Conservation (phyloP, 495 filamentous ascomycete species). For the Antarctomyces pellizariae region DNA sequence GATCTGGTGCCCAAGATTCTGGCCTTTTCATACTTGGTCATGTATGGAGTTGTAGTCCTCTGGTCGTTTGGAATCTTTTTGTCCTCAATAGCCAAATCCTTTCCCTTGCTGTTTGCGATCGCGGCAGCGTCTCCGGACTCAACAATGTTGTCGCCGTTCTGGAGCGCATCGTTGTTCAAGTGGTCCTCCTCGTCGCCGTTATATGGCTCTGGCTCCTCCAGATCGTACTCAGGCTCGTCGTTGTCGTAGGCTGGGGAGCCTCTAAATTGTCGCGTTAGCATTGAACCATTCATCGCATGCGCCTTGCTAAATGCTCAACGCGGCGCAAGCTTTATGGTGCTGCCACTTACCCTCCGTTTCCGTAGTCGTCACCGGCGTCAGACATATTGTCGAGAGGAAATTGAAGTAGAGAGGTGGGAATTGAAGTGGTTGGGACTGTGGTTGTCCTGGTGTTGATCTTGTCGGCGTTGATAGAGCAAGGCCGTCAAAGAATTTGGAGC, state of each 20-base stretch:
- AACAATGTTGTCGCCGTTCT: slow-evolving; percentile 32
- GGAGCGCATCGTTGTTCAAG: slow-evolving; percentile 13
- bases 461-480: too few species aligned
- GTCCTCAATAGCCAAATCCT: slow-evolving; percentile 39
- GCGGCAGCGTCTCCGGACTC: slow-evolving; percentile 52
- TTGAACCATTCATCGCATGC: neutral
- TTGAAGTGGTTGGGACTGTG: too few species aligned
- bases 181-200: slow-evolving; percentile 30
- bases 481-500: too few species aligned
- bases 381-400: slow-evolving; percentile 37
- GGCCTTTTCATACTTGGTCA: slow-evolving; percentile 97
- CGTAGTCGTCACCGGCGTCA: slow-evolving; percentile 56
- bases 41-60: slow-evolving; percentile 85
- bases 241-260: slow-evolving; percentile 29
- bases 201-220: slow-evolving; percentile 29
- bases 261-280: slow-evolving; percentile 2
- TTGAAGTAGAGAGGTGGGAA: too few species aligned
- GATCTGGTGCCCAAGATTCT: slow-evolving; percentile 82
- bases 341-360: slow-evolving; percentile 26
- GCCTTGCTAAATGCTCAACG: too few species aligned
- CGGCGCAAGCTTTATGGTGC: too few species aligned
- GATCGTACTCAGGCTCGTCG: slow-evolving; percentile 36
- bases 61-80: slow-evolving; percentile 81
- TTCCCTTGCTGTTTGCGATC: slow-evolving; percentile 23
- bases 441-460: too few species aligned